Evolutionary conservation across 1,284 basidiomycete species (phyloP), one percentile per base, ranked within the genome.

Genomic region (Vanrija sp.): DNA sequence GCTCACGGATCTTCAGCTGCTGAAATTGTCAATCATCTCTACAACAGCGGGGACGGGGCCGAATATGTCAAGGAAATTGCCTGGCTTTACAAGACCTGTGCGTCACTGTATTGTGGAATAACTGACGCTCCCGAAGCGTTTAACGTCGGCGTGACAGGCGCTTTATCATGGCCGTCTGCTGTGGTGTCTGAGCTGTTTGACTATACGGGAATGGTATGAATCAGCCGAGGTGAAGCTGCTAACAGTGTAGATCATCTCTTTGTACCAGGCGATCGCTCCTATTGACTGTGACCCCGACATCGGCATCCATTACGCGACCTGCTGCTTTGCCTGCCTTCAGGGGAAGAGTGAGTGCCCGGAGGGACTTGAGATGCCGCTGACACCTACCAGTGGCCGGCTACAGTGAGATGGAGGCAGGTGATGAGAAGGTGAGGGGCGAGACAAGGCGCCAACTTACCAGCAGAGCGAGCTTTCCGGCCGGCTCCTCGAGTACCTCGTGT

Each of bases 1-100:
- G 18, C 18, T 48, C 8, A 34, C 14, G 3, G 7, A 3, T 8
- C 25, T 25, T 1, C 38, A 52, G 55, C 42, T 7, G 9, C 29
- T 19, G 26, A 43, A 3, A 28, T 58, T 14, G 40, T 54, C 6
- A 34, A 51, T 1, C 19, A 45, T 16, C 49, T 59, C 14, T 6
- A 38, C 26, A 6, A 49, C 12, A 26, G n/a, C 5, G 46, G 44
- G 1, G 44, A 49, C 10, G 50, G 40, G 1, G 25, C 29, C 8
- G 46, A 52, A 18, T 28, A 59, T 10, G 12, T 52, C 50, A 59
- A 59, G 47, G 21, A 46, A 0, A 55, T 59, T 28, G 53, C 50
- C 6, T 59, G 57, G 57, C 34, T 59, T 3, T 59, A 59, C 50
- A 59, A 55, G 50, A 59, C 53, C 0, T 50, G 57, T 55, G 8